phyloP scores from a whole-genome alignment of 2,329 filamentous ascomycete species.

The Furcasterigmium sp. region DNA sequence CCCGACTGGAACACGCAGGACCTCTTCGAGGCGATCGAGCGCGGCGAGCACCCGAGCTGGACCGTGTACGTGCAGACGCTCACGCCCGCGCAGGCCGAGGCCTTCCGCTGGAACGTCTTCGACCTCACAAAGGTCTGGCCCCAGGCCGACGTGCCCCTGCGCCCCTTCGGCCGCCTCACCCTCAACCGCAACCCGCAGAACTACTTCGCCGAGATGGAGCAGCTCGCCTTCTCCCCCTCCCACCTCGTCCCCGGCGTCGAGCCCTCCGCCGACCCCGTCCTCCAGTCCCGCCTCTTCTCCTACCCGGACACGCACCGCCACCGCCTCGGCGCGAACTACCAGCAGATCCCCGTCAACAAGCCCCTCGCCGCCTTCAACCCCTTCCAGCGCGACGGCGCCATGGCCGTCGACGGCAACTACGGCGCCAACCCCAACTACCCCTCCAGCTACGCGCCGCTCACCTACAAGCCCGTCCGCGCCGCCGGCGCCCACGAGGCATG shows the following conservation, averaged over 20 bases:
- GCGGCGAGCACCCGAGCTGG: slow-evolving; percentile 58
- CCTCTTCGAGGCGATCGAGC: slow-evolving; percentile 57
- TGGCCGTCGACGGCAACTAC: slow-evolving; percentile 64
- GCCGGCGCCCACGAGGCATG: slow-evolving; percentile 41
- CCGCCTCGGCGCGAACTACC: slow-evolving; percentile 59
- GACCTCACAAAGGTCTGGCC: slow-evolving; percentile 69
- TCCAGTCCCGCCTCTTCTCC: slow-evolving; percentile 55
- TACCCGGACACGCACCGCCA: slow-evolving; percentile 60
- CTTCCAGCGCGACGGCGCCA: slow-evolving; percentile 67
- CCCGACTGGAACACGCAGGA: slow-evolving; percentile 61
- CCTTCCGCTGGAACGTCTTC: slow-evolving; percentile 59
- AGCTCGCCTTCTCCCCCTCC: slow-evolving; percentile 60
- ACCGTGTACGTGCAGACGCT: slow-evolving; percentile 60
- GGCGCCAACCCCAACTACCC: slow-evolving; percentile 55
- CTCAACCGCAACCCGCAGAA: slow-evolving; percentile 61
- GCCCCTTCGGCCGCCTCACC: slow-evolving; percentile 56
- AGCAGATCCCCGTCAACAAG: slow-evolving; percentile 58
- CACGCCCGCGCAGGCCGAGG: slow-evolving; percentile 55
- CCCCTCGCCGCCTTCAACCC: slow-evolving; percentile 55
- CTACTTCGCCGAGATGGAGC: slow-evolving; percentile 66
- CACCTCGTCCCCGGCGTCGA: slow-evolving; percentile 60
- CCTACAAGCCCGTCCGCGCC: slow-evolving; percentile 35
- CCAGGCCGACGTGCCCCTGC: slow-evolving; percentile 54
- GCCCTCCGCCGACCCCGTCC: slow-evolving; percentile 56
- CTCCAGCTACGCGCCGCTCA: slow-evolving; percentile 40